Conservation (phyloP, 441 rosid species). For the Manihot esculenta region DNA sequence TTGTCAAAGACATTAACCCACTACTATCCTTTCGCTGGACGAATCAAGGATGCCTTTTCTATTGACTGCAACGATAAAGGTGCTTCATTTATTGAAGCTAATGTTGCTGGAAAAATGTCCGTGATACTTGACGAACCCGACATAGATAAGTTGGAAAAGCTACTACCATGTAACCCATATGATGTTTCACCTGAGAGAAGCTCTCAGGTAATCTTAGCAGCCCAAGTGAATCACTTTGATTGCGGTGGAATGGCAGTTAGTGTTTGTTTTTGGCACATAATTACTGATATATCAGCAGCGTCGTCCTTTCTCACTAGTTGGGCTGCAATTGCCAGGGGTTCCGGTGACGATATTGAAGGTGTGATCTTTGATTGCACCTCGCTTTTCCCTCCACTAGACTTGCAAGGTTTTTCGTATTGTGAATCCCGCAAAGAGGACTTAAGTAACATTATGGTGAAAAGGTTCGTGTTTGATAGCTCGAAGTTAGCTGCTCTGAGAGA, state of each 20-base stretch:
- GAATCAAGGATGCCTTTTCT: conserved; percentile 13
- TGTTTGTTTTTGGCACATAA: conserved; percentile 14
- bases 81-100: conserved; percentile 19
- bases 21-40: conserved; percentile 31
- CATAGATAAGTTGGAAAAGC: background rate
- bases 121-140: conserved; percentile 16
- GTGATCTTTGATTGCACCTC: conserved; percentile 15
- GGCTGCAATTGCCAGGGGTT: conserved; percentile 9
- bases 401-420: background rate
- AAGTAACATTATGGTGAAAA: conserved; percentile 18
- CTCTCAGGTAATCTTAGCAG: background rate
- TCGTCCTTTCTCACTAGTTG: conserved; percentile 15
- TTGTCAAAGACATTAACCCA: conserved; percentile 20
- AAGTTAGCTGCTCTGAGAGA: conserved; percentile 22
- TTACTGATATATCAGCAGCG: conserved; percentile 24
- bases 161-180: conserved; percentile 5
- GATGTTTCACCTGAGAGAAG: background rate
- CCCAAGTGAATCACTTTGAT: conserved; percentile 24
- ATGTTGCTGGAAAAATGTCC: conserved; percentile 14
- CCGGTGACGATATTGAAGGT: background rate
- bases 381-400: conserved; percentile 23
- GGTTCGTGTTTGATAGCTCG: conserved; percentile 26
- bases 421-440: no score
- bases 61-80: conserved; percentile 33
- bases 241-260: conserved; percentile 36